Evolutionary conservation across 345 rosid species (phyloP).

Genomic region (Barbarea vulgaris): DNA sequence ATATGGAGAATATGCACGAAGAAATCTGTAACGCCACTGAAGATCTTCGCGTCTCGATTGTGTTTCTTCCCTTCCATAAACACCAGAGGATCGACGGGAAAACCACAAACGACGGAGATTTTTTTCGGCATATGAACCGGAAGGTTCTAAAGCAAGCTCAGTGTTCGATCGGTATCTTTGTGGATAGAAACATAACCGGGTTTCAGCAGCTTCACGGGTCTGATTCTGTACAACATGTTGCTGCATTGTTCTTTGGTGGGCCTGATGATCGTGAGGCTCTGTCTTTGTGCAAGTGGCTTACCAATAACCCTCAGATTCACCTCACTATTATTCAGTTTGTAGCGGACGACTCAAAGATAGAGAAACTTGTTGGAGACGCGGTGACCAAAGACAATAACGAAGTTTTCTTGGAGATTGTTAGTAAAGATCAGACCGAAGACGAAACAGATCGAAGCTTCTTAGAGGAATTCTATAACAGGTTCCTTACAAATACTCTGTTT

Average conservation of each 20-base stretch:
- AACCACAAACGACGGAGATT: constrained; percentile 64
- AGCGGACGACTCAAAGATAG: background rate
- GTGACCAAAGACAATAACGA: constrained; percentile 37
- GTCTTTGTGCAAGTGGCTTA: constrained; percentile 64
- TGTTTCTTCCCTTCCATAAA: constrained; percentile 83
- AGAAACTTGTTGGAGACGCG: constrained; percentile 26
- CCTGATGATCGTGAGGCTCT: constrained; percentile 92
- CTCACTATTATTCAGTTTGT: constrained; percentile 67
- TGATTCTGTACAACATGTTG: constrained; percentile 58
- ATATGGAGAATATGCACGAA: constrained; percentile 53
- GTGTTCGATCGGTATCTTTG: constrained; percentile 74
- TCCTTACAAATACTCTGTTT: constrained; percentile 10
- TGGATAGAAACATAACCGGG: constrained; percentile 70
- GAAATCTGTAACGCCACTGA: constrained; percentile 71
- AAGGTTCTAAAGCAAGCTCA: constrained; percentile 76
- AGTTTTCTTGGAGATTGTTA: constrained; percentile 50
- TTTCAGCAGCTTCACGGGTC: constrained; percentile 62
- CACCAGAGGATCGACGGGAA: constrained; percentile 82
- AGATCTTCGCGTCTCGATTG: constrained; percentile 69
- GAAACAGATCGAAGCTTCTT: constrained; percentile 56
- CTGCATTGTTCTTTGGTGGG: constrained; percentile 79
- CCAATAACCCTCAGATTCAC: constrained; percentile 47
- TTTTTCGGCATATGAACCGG: constrained; percentile 61
- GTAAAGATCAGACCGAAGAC: constrained; percentile 39
- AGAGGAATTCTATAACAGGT: constrained; percentile 66